Percentiles rank a stretch among this genome's conserved stretches.
Evolutionary conservation across 441 rosid species (phyloP).

Genomic region (Jatropha multifida): DNA sequence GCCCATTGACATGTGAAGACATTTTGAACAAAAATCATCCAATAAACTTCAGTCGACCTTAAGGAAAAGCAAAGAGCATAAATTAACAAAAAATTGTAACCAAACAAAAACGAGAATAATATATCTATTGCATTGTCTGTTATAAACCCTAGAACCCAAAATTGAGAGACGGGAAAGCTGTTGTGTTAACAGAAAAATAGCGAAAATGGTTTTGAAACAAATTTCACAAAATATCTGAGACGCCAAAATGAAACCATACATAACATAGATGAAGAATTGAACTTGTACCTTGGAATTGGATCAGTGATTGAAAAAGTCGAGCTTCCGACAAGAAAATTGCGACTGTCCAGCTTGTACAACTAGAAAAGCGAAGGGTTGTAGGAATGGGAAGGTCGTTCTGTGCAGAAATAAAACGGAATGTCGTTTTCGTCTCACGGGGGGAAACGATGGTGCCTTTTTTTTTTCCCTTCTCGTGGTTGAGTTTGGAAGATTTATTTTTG

Average conservation of each 20-base stretch:
- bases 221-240: background rate
- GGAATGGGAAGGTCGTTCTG: no score
- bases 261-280: background rate
- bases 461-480: no score
- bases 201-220: background rate
- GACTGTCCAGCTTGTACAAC: no score
- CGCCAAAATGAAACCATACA: background rate
- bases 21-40: conserved; percentile 15
- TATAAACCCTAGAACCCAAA: background rate
- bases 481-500: no score
- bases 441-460: no score
- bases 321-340: background rate
- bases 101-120: background rate
- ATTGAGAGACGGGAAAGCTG: background rate
- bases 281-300: background rate
- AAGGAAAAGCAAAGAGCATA: background rate
- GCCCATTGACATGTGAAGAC: conserved; percentile 22
- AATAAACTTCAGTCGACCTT: conserved; percentile 8
- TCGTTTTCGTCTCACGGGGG: no score
- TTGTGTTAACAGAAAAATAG: no score
- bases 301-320: background rate
- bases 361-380: no score
- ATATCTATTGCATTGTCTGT: background rate
- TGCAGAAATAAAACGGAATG: no score
- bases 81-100: background rate